A percentile compares a stretch with the other conserved stretches of the same genome.
Conservation (phyloP, 2,329 filamentous ascomycete genomes). For the Fusarium sp. region DNA sequence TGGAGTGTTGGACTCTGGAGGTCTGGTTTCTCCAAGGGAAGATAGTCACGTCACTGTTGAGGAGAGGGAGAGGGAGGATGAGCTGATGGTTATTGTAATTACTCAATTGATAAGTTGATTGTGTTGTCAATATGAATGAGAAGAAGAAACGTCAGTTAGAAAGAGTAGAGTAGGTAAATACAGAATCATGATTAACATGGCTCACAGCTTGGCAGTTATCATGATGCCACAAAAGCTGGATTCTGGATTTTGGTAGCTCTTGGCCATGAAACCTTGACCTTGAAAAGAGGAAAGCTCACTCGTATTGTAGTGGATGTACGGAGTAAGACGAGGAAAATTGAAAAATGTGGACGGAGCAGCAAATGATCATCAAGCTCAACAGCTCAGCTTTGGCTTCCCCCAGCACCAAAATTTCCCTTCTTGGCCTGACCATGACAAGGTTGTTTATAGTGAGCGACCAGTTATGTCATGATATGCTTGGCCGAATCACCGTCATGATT, state of each 20-base stretch:
- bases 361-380: slow-evolving; percentile 34
- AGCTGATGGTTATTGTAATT: background rate
- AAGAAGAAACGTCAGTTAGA: background rate
- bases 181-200: background rate
- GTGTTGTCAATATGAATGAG: background rate
- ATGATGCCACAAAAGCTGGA: slow-evolving; percentile 17
- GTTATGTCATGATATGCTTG: slow-evolving; percentile 38
- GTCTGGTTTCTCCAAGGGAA: background rate
- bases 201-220: slow-evolving; percentile 2
- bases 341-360: background rate
- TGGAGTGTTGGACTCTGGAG: background rate
- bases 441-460: slow-evolving; percentile 22
- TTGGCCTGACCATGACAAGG: slow-evolving; percentile 27
- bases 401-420: slow-evolving; percentile 26
- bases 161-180: no score
- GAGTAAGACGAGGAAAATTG: no score
- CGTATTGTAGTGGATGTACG: no score
- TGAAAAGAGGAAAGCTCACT: background rate
- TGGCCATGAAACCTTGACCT: slow-evolving; percentile 27
- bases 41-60: slow-evolving; percentile 33
- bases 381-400: slow-evolving; percentile 1
- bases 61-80: background rate
- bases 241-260: slow-evolving; percentile 5
- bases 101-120: background rate
- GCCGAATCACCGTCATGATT: slow-evolving; percentile 17